These are phyloP conservation scores for Chalciporus piperatus DNA, from an alignment of 768 basidiomycete genomes.

Conservation along the genomic window DNA sequence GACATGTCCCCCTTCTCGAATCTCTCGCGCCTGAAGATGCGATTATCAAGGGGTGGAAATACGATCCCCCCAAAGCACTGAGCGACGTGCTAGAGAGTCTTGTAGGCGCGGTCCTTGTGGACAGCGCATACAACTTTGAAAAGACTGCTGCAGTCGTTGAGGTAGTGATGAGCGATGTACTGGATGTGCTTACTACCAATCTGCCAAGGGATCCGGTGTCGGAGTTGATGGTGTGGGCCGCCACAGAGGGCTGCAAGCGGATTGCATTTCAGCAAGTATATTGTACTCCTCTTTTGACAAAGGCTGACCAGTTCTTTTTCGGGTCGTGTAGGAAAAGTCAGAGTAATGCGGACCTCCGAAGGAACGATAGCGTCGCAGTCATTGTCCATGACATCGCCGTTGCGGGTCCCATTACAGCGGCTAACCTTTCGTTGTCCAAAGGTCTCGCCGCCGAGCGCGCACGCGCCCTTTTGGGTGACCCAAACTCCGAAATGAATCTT, in stretches of 20 bases:
- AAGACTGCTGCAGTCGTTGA: slow-evolving; percentile 59
- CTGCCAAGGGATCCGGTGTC: slow-evolving; percentile 71
- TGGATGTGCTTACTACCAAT: slow-evolving; percentile 56
- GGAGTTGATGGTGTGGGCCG: slow-evolving; percentile 66
- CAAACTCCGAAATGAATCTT: slow-evolving; percentile 44
- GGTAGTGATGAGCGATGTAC: slow-evolving; percentile 62
- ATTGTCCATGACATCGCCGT: slow-evolving; percentile 56
- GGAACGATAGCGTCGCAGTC: slow-evolving; percentile 53
- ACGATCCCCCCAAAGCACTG: slow-evolving; percentile 81
- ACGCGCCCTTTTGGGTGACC: slow-evolving; percentile 48
- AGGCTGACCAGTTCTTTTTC: not conserved
- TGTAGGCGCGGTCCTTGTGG: slow-evolving; percentile 80
- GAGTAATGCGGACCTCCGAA: slow-evolving; percentile 41
- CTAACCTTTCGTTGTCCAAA: slow-evolving; percentile 60
- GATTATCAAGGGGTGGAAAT: slow-evolving; percentile 70
- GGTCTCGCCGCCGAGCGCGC: slow-evolving; percentile 67
- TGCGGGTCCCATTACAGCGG: slow-evolving; percentile 58
- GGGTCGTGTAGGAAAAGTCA: slow-evolving; percentile 36
- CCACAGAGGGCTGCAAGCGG: slow-evolving; percentile 52
- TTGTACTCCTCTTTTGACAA: not conserved
- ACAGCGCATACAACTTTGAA: slow-evolving; percentile 74
- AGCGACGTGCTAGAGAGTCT: slow-evolving; percentile 86
- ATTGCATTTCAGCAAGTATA: slow-evolving; percentile 45
- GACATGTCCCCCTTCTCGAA: slow-evolving; percentile 59
- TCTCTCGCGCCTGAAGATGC: slow-evolving; percentile 56